Base-by-base conservation (phyloP, 164 flowering plant genomes). In the Protea cynaroides region DNA sequence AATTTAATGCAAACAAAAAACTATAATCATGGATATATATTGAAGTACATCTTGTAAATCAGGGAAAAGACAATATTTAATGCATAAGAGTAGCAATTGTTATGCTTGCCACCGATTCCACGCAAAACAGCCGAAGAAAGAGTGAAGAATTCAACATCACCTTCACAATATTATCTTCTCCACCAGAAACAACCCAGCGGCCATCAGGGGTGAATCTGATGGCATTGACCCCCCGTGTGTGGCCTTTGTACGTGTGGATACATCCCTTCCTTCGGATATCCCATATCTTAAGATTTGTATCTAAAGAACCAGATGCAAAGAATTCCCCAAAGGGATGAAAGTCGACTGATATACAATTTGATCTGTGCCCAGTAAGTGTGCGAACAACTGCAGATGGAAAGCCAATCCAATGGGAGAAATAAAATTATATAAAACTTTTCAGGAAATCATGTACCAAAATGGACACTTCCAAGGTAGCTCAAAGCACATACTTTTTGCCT, bases 271-370 rank as follows among this genome's bases (percentile, higher is more conserved):
- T 87, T 69, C 99, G 81, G 57, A 95, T 95, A 75, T 95, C 99
- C 99, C 99, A 95, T 72, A 95, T 95, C 78, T 95, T 95, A 51
- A 95, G 86, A 77, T 92, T 95, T 44, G 99, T 95, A 71, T 95
- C 99, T 70, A 90, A 80, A 49, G 99, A 95, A 8, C 99, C 99
- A 65, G 99, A 95, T 61, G 99, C 99, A 79, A 95, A 95, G 78
- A 95, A 95, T 77, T 95, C 99, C 8, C 99, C 99, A 79, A 95
- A 95, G 10, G 99, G 99, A 74, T 95, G 99, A 75, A 95, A 95
- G 71, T 95, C 99, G 71, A 95, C 87, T 40, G 99, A 89, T 67
- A 86, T 86, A 70, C 99, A 95, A 71, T 92, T 91, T 52, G 99
- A 95, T 68, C 97, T 74, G 69, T 95, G 99, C 37, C 99, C 97